Percentiles rank a stretch among this genome's conserved stretches.
phyloP scores from a whole-genome alignment of 2,329 filamentous ascomycete genomes.

The Hortaea sp. region DNA sequence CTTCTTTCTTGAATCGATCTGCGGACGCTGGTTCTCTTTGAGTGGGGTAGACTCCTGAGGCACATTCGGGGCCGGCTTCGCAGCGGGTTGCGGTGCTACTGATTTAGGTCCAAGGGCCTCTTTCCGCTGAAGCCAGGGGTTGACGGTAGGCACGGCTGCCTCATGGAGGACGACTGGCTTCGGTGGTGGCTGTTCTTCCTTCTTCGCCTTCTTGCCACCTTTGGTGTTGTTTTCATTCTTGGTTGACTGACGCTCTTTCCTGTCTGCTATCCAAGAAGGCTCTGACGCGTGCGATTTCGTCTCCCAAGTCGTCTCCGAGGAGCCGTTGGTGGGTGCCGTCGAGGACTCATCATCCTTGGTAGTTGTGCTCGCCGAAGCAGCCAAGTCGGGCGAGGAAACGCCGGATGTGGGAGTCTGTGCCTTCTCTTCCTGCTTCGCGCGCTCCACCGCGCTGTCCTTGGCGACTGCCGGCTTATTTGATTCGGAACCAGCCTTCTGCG shows the following conservation, averaged over 20 bases:
- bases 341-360: constrained; percentile 52
- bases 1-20: constrained; percentile 16
- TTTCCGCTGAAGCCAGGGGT: constrained; percentile 75
- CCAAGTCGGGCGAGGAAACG: constrained; percentile 44
- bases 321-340: constrained; percentile 46
- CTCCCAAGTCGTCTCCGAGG: constrained; percentile 58
- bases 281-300: constrained; percentile 53
- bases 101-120: constrained; percentile 52
- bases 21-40: constrained; percentile 22
- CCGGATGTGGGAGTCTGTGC: constrained; percentile 18
- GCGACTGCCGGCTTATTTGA: constrained; percentile 14
- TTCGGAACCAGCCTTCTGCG: constrained; percentile 18
- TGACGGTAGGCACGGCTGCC: constrained; percentile 72
- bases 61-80: constrained; percentile 6
- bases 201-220: constrained; percentile 14
- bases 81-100: constrained; percentile 16
- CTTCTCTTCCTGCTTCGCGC: constrained; percentile 21
- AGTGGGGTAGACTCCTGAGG: too few species aligned
- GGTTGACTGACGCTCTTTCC: constrained; percentile 23
- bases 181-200: constrained; percentile 24
- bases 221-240: constrained; percentile 6
- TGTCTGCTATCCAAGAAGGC: constrained; percentile 51
- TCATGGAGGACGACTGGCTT: constrained; percentile 58
- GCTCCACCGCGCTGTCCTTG: constrained; percentile 21
- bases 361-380: constrained; percentile 43